Percentiles rank a stretch among this genome's conserved stretches.
Conservation (phyloP, 768 basidiomycete genomes). For the Clitopilus hobsonii region DNA sequence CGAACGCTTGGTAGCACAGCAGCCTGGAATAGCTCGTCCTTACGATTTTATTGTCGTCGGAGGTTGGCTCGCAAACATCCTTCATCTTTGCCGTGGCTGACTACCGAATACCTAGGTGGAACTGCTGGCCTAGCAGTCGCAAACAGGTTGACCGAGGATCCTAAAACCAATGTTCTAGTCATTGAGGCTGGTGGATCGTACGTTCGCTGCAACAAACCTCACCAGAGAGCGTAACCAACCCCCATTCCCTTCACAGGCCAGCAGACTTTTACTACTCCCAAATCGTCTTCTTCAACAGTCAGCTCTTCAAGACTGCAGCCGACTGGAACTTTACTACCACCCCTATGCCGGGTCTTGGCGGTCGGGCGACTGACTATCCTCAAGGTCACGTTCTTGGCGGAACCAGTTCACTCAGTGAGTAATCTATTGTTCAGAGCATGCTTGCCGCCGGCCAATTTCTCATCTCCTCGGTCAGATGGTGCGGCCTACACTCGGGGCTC, state of each 20-base stretch:
- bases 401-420: constrained; percentile 13
- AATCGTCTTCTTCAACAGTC: constrained; percentile 16
- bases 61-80: constrained; percentile 8
- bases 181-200: constrained; percentile 18
- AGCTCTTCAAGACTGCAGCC: constrained; percentile 10
- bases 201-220: neutral
- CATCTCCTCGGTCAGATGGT: constrained; percentile 3
- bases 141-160: constrained; percentile 14
- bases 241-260: constrained; percentile 3
- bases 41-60: constrained; percentile 23
- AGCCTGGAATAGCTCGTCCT: neutral
- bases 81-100: neutral
- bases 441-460: neutral
- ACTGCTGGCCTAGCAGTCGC: constrained; percentile 17
- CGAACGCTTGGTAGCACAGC: constrained; percentile 7
- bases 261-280: constrained; percentile 8
- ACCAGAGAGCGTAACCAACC: neutral
- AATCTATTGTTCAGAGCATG: neutral
- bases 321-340: constrained; percentile 17
- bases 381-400: constrained; percentile 16
- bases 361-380: constrained; percentile 11
- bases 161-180: constrained; percentile 12
- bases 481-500: constrained; percentile 26
- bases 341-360: constrained; percentile 8
- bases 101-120: constrained; percentile 10